These are phyloP conservation scores for Astraeus odoratus DNA, from an alignment of 768 basidiomycete genomes.

Conservation along the genomic window DNA sequence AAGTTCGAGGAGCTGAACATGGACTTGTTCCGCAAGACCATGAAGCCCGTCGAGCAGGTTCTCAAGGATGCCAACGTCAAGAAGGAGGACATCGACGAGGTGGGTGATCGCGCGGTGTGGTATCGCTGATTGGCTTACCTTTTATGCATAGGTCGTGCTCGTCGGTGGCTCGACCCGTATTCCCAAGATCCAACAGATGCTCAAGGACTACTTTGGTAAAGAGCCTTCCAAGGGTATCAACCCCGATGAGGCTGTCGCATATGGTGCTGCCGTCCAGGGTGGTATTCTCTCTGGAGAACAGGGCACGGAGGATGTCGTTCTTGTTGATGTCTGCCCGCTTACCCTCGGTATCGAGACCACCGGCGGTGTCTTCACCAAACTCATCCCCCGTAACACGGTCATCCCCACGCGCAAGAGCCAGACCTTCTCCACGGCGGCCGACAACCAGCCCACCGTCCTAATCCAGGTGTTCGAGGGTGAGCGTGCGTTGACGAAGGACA, in stretches of 20 bases:
- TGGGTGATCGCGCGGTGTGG: slow-evolving; percentile 21
- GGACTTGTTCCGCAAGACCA: slow-evolving; percentile 98
- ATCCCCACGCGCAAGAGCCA: slow-evolving; percentile 97
- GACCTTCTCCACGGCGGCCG: slow-evolving; percentile 83
- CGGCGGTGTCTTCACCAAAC: slow-evolving; percentile 95
- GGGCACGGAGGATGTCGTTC: slow-evolving; percentile 82
- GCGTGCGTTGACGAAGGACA: slow-evolving; percentile 95
- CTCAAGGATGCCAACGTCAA: slow-evolving; percentile 96
- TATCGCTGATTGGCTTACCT: neutral
- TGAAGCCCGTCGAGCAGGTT: slow-evolving; percentile 99
- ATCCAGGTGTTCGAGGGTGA: slow-evolving; percentile 99
- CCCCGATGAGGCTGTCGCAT: slow-evolving; percentile 98
- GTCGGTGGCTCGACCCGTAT: slow-evolving; percentile 99
- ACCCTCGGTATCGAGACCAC: slow-evolving; percentile 99
- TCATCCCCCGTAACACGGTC: slow-evolving; percentile 96
- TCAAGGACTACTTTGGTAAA: slow-evolving; percentile 96
- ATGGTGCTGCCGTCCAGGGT: slow-evolving; percentile 97
- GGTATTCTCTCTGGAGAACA: slow-evolving; percentile 96
- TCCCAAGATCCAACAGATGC: slow-evolving; percentile 96
- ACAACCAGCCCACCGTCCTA: slow-evolving; percentile 91
- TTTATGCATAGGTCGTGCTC: slow-evolving; percentile 56
- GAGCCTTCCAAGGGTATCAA: slow-evolving; percentile 99
- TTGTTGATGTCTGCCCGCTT: slow-evolving; percentile 94
- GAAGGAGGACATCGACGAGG: slow-evolving; percentile 95
- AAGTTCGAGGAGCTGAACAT: slow-evolving; percentile 99